phyloP scores from a whole-genome alignment of 495 filamentous ascomycete species.

The Penicillium tannophilum region DNA sequence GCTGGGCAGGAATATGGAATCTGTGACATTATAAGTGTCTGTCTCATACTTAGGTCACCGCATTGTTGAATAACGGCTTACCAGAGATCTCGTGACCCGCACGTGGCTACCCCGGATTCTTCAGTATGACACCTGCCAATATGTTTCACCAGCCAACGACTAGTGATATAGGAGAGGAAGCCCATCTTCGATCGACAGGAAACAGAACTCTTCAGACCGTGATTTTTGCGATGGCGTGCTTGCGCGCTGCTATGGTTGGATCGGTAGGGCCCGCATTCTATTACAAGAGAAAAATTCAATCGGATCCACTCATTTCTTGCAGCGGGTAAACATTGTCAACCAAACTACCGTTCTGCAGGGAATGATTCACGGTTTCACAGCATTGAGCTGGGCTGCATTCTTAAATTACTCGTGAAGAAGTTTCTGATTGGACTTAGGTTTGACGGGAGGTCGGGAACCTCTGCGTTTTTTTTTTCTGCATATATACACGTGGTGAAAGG shows the following conservation, averaged over 20 bases:
- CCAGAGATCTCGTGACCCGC: conserved; percentile 15
- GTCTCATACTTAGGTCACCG: neutral
- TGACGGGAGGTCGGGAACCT: neutral
- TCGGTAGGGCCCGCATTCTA: conserved; percentile 2
- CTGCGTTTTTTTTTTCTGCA: neutral
- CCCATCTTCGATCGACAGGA: conserved; percentile 3
- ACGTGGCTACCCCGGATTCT: conserved; percentile 14
- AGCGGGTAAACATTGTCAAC: conserved; percentile 2
- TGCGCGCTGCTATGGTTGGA: conserved; percentile 13
- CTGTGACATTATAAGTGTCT: neutral
- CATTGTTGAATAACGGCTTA: neutral
- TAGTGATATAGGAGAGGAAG: neutral
- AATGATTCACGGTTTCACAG: neutral
- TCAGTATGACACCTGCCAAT: neutral
- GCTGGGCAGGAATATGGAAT: neutral
- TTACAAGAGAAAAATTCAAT: conserved; percentile 14
- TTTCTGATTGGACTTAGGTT: neutral
- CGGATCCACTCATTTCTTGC: conserved; percentile 7
- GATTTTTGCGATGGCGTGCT: conserved; percentile 26
- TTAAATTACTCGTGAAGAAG: neutral
- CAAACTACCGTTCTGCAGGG: conserved; percentile 4
- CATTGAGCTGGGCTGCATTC: neutral
- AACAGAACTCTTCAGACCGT: neutral
- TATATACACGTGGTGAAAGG: neutral
- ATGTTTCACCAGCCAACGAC: conserved; percentile 1